Evolutionary conservation across 1,284 basidiomycete genomes (phyloP).

Genomic region (Puccinia polysora): DNA sequence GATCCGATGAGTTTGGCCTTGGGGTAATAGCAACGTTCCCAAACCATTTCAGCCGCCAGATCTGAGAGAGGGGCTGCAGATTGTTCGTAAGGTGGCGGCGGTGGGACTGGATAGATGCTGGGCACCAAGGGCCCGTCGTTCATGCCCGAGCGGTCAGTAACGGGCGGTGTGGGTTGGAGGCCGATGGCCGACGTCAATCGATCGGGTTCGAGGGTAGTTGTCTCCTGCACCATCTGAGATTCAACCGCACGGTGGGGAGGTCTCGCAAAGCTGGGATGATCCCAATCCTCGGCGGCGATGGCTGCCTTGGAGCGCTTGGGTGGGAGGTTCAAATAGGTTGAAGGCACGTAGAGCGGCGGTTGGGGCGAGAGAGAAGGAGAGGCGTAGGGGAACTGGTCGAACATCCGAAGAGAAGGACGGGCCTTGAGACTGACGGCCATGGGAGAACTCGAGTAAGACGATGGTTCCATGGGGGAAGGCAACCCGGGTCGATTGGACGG

Average conservation of each 20-base stretch:
- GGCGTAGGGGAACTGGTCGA: too few relatives aligned
- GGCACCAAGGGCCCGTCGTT: slow-evolving; percentile 6
- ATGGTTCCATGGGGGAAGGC: too few relatives aligned
- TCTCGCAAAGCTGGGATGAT: slow-evolving; percentile 36
- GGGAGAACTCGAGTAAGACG: too few relatives aligned
- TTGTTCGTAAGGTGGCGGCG: slow-evolving; percentile 34
- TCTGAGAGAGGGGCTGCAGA: slow-evolving; percentile 33
- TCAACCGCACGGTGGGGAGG: slow-evolving; percentile 34
- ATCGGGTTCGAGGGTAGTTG: neutral
- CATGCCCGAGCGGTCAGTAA: neutral
- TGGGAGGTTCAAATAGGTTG: neutral
- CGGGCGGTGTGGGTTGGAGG: neutral
- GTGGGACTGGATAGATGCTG: slow-evolving; percentile 30
- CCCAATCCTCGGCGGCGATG: slow-evolving; percentile 29
- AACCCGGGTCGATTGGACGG: too few relatives aligned
- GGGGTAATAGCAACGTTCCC: slow-evolving; percentile 29
- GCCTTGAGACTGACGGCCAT: too few relatives aligned
- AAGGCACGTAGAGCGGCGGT: neutral
- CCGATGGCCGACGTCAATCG: neutral
- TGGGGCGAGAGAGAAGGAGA: slow-evolving; percentile 2
- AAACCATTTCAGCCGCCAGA: slow-evolving; percentile 33
- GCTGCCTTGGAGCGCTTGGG: slow-evolving; percentile 32
- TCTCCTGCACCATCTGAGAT: neutral
- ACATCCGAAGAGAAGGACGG: too few relatives aligned
- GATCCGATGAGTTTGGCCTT: neutral